Conservation (phyloP, 805 yeast genomes). For the Saturnispora mendoncae region DNA sequence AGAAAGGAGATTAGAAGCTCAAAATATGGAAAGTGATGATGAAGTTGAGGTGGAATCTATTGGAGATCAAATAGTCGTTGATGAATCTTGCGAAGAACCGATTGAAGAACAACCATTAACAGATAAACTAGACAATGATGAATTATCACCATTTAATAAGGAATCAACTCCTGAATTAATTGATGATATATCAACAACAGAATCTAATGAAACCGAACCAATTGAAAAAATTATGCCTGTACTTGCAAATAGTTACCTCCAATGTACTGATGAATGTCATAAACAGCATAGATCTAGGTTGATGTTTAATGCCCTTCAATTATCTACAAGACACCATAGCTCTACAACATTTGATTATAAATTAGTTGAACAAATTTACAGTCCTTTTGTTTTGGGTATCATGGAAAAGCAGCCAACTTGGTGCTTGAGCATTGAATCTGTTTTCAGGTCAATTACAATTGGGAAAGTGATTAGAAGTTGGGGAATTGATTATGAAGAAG, state of each 20-base stretch:
- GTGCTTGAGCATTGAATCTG: constrained; percentile 57
- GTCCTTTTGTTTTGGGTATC: constrained; percentile 37
- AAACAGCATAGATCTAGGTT: constrained; percentile 48
- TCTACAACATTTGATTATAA: constrained; percentile 20
- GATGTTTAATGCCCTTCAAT: constrained; percentile 53
- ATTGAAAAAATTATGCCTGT: too few relatives aligned
- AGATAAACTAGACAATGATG: too few relatives aligned
- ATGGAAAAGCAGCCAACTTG: constrained; percentile 53
- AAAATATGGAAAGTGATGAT: neutral
- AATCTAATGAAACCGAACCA: too few relatives aligned
- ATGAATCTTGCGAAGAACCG: too few relatives aligned
- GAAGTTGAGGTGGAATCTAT: neutral
- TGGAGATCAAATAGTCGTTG: neutral
- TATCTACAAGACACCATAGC: constrained; percentile 13
- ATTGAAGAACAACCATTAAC: too few relatives aligned
- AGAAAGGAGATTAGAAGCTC: neutral
- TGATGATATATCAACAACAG: too few relatives aligned
- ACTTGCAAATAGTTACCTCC: constrained; percentile 23
- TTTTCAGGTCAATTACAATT: constrained; percentile 27
- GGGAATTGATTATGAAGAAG: constrained; percentile 7
- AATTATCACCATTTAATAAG: too few relatives aligned
- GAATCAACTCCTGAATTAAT: too few relatives aligned
- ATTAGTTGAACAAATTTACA: constrained; percentile 31
- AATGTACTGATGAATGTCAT: constrained; percentile 68
- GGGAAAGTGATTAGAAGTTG: constrained; percentile 8